phyloP scores from a whole-genome alignment of 768 basidiomycete species.

The Podaxis sp. region DNA sequence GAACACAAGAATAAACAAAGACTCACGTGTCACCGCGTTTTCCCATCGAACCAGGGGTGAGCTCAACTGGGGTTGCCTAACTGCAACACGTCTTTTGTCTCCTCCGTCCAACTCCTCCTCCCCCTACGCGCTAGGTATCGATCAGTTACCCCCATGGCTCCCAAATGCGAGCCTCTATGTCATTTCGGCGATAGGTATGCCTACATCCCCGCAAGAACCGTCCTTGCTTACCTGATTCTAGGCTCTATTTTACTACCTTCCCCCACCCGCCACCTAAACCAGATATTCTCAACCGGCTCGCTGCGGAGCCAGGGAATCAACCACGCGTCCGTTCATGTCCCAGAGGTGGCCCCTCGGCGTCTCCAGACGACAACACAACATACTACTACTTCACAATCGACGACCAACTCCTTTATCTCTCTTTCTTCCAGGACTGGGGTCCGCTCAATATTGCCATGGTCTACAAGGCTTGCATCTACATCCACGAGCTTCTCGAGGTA shows the following conservation, averaged over 20 bases:
- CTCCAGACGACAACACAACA: conserved; percentile 66
- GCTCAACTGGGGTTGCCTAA: conserved; percentile 2
- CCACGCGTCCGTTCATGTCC: conserved; percentile 64
- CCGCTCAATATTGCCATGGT: conserved; percentile 92
- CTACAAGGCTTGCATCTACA: conserved; percentile 88
- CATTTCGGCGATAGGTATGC: conserved; percentile 74
- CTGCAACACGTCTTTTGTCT: conserved; percentile 7
- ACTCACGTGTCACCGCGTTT: conserved; percentile 13
- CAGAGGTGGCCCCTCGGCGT: conserved; percentile 55
- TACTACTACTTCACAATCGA: conserved; percentile 91
- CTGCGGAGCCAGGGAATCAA: conserved; percentile 47
- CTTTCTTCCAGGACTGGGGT: conserved; percentile 95
- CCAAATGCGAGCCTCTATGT: conserved; percentile 74
- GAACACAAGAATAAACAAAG: conserved; percentile 14
- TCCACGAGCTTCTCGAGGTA: conserved; percentile 86
- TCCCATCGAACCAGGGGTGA: conserved; percentile 3
- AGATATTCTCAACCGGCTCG: conserved; percentile 58
- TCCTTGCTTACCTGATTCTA: conserved; percentile 27
- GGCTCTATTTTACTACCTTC: conserved; percentile 90
- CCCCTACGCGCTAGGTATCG: conserved; percentile 5
- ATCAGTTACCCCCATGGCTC: conserved; percentile 31
- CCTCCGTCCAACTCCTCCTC: not conserved
- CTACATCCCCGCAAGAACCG: conserved; percentile 15
- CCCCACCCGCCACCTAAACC: conserved; percentile 70
- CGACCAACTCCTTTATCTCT: conserved; percentile 87